These are phyloP conservation scores for Penicillium vulpinum DNA, from an alignment of 2,329 filamentous ascomycete species.

Conservation along the genomic window DNA sequence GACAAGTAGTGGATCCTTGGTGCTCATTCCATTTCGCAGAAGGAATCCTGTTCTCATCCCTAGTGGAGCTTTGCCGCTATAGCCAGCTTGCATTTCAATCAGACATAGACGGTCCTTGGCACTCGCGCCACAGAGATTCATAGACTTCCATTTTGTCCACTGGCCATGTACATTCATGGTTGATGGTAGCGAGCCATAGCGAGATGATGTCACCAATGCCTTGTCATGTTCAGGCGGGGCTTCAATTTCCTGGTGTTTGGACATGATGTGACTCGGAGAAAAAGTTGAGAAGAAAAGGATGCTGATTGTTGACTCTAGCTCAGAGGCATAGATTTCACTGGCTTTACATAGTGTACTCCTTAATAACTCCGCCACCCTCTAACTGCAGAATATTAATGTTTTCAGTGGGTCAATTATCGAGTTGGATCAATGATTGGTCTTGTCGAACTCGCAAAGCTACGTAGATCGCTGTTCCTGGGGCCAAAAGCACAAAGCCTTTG, in stretches of 20 bases:
- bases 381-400: neutral
- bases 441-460: neutral
- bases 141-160: slow-evolving; percentile 6
- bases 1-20: slow-evolving; percentile 2
- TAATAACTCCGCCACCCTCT: neutral
- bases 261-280: neutral
- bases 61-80: neutral
- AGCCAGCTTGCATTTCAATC: neutral
- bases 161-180: neutral
- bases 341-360: neutral
- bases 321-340: neutral
- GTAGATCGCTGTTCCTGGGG: neutral
- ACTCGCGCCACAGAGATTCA: neutral
- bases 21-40: slow-evolving; percentile 1
- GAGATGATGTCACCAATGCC: neutral
- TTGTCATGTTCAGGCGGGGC: neutral
- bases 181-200: neutral
- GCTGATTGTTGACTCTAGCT: no score
- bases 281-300: neutral
- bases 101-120: slow-evolving; percentile 1
- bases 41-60: neutral
- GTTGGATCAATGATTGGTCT: neutral
- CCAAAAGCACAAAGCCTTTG: neutral
- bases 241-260: neutral
- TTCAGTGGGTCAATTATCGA: neutral